phyloP scores from a whole-genome alignment of 768 basidiomycete genomes.

The Neoboletus magnificus region DNA sequence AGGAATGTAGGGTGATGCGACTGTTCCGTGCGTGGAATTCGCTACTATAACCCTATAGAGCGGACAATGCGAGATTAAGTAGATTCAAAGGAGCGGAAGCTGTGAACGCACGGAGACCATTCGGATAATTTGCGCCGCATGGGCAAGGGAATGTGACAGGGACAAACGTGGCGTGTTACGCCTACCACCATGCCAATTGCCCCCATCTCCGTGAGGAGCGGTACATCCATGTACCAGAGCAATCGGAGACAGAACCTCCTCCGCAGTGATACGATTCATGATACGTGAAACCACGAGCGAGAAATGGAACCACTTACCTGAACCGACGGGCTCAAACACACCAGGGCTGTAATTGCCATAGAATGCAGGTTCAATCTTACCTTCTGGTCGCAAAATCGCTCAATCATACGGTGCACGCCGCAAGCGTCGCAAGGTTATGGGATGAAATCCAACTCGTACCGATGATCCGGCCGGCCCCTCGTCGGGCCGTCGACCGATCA shows the following conservation, averaged over 20 bases:
- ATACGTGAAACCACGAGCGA: background rate
- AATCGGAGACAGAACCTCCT: constrained; percentile 1
- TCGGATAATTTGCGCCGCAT: constrained; percentile 8
- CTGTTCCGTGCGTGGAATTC: constrained; percentile 7
- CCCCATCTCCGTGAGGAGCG: constrained; percentile 7
- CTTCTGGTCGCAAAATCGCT: constrained; percentile 7
- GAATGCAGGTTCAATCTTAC: constrained; percentile 6
- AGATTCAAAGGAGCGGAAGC: constrained; percentile 12
- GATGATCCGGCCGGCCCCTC: constrained; percentile 24
- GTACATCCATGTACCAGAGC: constrained; percentile 1
- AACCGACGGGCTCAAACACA: background rate
- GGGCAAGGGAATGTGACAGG: constrained; percentile 6
- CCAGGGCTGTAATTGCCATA: constrained; percentile 1
- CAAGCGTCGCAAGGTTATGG: constrained; percentile 3
- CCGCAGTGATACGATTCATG: constrained; percentile 7
- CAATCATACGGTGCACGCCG: background rate
- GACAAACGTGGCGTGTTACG: constrained; percentile 9
- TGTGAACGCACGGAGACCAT: background rate
- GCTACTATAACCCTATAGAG: constrained; percentile 20
- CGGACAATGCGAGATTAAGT: constrained; percentile 23
- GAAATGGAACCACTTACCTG: constrained; percentile 9
- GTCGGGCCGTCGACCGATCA: background rate
- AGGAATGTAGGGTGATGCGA: constrained; percentile 10
- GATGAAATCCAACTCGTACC: background rate
- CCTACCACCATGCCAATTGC: background rate